phyloP scores from a whole-genome alignment of 176 grass and related monocot genomes.

The Zoysia pacifica region DNA sequence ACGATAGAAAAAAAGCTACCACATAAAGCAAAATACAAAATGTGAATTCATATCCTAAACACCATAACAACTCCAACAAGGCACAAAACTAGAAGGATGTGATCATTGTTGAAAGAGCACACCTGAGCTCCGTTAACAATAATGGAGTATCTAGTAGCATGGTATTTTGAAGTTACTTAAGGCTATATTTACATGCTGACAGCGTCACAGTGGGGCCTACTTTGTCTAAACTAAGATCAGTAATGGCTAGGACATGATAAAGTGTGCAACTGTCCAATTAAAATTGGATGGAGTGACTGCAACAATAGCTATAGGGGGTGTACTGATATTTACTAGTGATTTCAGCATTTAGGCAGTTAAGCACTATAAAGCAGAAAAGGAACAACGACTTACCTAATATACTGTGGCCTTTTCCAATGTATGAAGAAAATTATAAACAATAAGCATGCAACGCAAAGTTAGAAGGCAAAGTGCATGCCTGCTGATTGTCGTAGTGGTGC shows the following conservation, averaged over 20 bases:
- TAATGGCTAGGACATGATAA: background rate
- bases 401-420: constrained; percentile 11
- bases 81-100: background rate
- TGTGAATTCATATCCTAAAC: background rate
- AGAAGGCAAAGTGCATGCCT: constrained; percentile 61
- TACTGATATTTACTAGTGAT: background rate
- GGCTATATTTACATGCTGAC: background rate
- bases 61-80: background rate
- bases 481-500: constrained; percentile 22
- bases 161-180: background rate
- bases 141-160: constrained; percentile 17
- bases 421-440: constrained; percentile 54
- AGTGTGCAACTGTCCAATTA: background rate
- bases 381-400: constrained; percentile 36
- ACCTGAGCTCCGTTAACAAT: constrained; percentile 12
- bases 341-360: constrained; percentile 1
- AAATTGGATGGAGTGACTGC: background rate
- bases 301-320: constrained; percentile 15
- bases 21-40: background rate
- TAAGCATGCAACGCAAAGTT: constrained; percentile 54
- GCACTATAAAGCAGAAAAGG: background rate
- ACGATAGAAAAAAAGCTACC: background rate
- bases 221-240: constrained; percentile 1
- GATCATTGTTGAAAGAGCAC: background rate
- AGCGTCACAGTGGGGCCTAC: background rate